Conservation (phyloP, 78 protist genomes). For the Speleostelium caveatum region DNA sequence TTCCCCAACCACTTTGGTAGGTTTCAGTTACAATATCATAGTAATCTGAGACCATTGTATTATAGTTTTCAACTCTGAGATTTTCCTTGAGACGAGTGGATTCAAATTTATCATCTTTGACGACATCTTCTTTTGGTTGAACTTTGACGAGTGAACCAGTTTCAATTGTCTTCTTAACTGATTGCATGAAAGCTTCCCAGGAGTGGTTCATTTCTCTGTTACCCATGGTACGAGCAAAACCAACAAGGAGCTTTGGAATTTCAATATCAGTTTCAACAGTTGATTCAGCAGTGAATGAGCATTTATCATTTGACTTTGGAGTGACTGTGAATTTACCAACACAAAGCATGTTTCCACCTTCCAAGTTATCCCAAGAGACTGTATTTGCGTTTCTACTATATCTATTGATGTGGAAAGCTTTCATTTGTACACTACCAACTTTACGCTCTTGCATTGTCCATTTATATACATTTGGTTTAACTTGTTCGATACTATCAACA, state of each 20-base stretch:
- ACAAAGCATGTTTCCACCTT: slow-evolving; percentile 55
- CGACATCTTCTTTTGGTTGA: slow-evolving; percentile 67
- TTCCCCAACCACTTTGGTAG: slow-evolving; percentile 76
- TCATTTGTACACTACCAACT: slow-evolving; percentile 68
- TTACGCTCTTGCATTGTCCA: slow-evolving; percentile 81
- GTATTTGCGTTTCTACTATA: slow-evolving; percentile 15
- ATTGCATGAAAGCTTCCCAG: slow-evolving; percentile 52
- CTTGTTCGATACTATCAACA: slow-evolving; percentile 49
- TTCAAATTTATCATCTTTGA: slow-evolving; percentile 67
- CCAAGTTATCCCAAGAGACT: slow-evolving; percentile 55
- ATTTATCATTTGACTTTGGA: slow-evolving; percentile 5
- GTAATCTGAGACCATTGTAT: slow-evolving; percentile 68
- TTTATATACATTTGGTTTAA: slow-evolving; percentile 1
- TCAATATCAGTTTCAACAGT: slow-evolving; percentile 74
- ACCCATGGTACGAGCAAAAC: slow-evolving; percentile 76
- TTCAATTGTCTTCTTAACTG: slow-evolving; percentile 53
- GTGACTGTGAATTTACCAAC: slow-evolving; percentile 34
- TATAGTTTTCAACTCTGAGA: slow-evolving; percentile 47
- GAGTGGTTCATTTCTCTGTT: slow-evolving; percentile 66
- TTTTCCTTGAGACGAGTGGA: slow-evolving; percentile 43
- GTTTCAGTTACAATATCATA: slow-evolving; percentile 75
- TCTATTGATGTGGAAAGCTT: slow-evolving; percentile 53
- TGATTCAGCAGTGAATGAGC: slow-evolving; percentile 25
- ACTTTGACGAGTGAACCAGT: slow-evolving; percentile 45
- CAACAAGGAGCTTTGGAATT: slow-evolving; percentile 68